Percentiles rank a stretch among this genome's conserved stretches.
These are phyloP conservation scores for Rhinocladiella mackenziei DNA, from an alignment of 2,329 filamentous ascomycete species.

Conservation along the genomic window DNA sequence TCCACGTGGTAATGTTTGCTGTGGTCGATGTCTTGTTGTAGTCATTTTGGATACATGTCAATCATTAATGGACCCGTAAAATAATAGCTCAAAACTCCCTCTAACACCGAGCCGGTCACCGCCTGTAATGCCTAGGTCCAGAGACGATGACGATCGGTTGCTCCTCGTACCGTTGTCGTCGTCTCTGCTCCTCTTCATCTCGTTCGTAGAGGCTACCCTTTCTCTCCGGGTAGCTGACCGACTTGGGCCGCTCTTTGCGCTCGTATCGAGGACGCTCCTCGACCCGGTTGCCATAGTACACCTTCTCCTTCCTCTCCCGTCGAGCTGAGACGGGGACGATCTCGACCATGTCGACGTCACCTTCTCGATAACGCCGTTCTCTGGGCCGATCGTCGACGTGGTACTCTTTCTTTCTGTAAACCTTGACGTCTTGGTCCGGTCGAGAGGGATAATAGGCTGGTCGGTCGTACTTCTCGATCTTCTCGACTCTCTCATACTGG, in stretches of 20 bases:
- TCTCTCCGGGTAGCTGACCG: conserved; percentile 15
- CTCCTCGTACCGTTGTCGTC: conserved; percentile 16
- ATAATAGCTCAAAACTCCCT: conserved; percentile 1
- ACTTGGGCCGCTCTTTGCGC: conserved; percentile 11
- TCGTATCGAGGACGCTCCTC: conserved; percentile 12
- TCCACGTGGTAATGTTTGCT: conserved; percentile 6
- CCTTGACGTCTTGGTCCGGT: not conserved
- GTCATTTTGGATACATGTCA: conserved; percentile 18
- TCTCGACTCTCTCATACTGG: conserved; percentile 10
- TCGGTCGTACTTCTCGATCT: conserved; percentile 2
- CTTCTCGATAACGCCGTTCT: conserved; percentile 13
- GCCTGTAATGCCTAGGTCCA: conserved; percentile 14
- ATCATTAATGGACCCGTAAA: conserved; percentile 6
- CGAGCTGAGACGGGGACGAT: conserved; percentile 18
- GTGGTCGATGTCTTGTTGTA: conserved; percentile 13
- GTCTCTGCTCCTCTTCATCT: conserved; percentile 20
- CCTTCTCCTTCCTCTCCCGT: conserved; percentile 8
- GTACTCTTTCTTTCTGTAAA: conserved; percentile 9
- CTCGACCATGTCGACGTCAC: conserved; percentile 17
- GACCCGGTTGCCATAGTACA: conserved; percentile 14
- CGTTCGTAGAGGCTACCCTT: conserved; percentile 21
- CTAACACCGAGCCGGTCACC: conserved; percentile 10
- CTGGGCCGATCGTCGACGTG: conserved; percentile 8
- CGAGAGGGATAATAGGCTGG: conserved; percentile 5
- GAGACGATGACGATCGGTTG: conserved; percentile 25